Conservation (phyloP, 2,329 filamentous ascomycete genomes). For the Penicillium sp. region DNA sequence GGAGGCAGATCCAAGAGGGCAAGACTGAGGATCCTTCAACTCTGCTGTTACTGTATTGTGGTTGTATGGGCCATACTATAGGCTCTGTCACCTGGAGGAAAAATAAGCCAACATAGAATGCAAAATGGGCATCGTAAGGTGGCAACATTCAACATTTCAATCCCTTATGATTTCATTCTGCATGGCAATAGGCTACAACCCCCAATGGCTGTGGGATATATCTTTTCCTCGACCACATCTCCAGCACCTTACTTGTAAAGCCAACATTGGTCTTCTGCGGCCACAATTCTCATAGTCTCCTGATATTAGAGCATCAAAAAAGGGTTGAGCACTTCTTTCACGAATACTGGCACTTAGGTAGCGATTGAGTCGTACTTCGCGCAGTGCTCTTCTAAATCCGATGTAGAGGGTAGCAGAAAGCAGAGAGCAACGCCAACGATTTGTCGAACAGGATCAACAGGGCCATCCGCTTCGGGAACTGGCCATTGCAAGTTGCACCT, state of each 20-base stretch:
- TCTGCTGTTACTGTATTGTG: too few species aligned
- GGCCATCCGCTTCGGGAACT: background rate
- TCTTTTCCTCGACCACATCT: background rate
- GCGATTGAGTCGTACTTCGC: background rate
- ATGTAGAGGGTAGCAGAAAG: background rate
- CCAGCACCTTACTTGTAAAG: background rate
- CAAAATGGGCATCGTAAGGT: too few species aligned
- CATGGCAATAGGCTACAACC: too few species aligned
- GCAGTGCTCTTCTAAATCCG: background rate
- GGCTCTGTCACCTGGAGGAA: too few species aligned
- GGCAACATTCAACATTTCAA: too few species aligned
- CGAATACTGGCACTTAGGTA: background rate
- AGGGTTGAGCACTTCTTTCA: background rate
- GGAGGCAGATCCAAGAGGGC: too few species aligned
- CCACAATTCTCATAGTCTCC: background rate
- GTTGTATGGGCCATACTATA: too few species aligned
- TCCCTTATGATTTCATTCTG: too few species aligned
- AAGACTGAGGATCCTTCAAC: too few species aligned
- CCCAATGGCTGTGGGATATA: background rate
- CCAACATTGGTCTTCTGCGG: background rate
- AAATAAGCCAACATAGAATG: too few species aligned
- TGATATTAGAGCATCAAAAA: background rate
- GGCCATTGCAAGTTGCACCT: background rate
- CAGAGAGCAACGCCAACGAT: background rate
- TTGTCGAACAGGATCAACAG: background rate